Evolutionary conservation across 2,329 filamentous ascomycete species (phyloP), one percentile per base, ranked within the genome.

Genomic region (Bipolaris bicolor): DNA sequence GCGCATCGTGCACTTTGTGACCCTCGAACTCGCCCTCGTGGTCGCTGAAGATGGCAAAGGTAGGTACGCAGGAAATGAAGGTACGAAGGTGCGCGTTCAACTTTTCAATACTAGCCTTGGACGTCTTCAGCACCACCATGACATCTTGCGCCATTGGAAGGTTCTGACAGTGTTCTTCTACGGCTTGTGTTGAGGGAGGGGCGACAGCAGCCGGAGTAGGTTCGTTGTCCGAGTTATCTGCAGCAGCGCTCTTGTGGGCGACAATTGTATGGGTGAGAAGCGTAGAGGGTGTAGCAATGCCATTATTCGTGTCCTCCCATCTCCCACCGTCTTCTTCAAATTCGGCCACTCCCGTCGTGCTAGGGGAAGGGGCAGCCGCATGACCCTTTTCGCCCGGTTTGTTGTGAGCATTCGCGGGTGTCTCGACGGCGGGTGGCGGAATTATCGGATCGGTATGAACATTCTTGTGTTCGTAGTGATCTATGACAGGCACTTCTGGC

Each of bases 11-110:
- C 31, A 84, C 71, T 15, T 76, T 75, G 41, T 81, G 76, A 29
- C 83, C 83, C 10, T 79, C 75, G 46, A 86, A 78, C 71, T 68
- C 84, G 80, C 68, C 71, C 24, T 81, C 79, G 52, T 83, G 83
- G 69, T 87, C 85, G 58, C 84, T 87, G 73, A 85, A 86, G 65
- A 88, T 81, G 49, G 82, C 79, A 50, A 81, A 83, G 68, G 85
- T 75, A 31, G 82, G 81, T 40, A 84, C 79, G 73, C 85, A 87
- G 60, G 78, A 77, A 18, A 87, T 76, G 0, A 83, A 84, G 1
- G 83, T 84, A 49, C 78, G 69, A 56, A 86, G 79, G 63, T 86
- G 84, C 2, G 80, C 72, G 1, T 84, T 83, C 2, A 87, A 78
- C 66, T 86, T 85, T 26, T 82, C 71, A 13, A 83, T 79, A 63